Evolutionary conservation across 2,329 filamentous ascomycete genomes (phyloP).

Genomic region (Nothomitra cinnamomea): DNA sequence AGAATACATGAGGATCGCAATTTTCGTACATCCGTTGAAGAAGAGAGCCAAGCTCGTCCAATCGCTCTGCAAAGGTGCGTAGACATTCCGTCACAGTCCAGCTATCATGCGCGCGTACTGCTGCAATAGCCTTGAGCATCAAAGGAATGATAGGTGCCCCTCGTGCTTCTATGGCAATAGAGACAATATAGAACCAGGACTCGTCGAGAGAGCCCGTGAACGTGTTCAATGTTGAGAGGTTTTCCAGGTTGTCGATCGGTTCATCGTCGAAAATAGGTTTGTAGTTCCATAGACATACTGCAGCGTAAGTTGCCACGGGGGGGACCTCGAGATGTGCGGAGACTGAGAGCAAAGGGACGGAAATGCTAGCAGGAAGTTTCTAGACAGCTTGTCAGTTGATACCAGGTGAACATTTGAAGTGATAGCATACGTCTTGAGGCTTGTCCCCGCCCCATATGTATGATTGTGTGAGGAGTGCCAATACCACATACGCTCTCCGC

Average conservation of each 20-base stretch:
- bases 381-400: constrained; percentile 15
- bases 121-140: constrained; percentile 75
- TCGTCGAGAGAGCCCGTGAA: constrained; percentile 92
- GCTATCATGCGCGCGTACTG: constrained; percentile 53
- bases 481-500: constrained; percentile 67
- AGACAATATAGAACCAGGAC: constrained; percentile 96
- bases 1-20: constrained; percentile 89
- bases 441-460: constrained; percentile 79
- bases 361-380: constrained; percentile 61
- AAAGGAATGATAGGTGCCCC: constrained; percentile 74
- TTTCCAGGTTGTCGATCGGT: constrained; percentile 65
- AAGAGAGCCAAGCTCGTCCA: constrained; percentile 68
- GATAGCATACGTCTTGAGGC: constrained; percentile 47
- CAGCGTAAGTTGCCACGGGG: constrained; percentile 86
- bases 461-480: constrained; percentile 65
- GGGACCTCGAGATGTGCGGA: constrained; percentile 69
- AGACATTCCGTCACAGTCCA: constrained; percentile 60
- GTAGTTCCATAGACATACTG: constrained; percentile 90
- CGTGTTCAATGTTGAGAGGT: constrained; percentile 72
- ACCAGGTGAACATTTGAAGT: background rate
- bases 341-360: constrained; percentile 63
- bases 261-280: constrained; percentile 78
- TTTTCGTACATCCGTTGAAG: constrained; percentile 86
- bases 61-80: constrained; percentile 65
- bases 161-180: constrained; percentile 85